phyloP scores from a whole-genome alignment of 257 asterid genomes.

The Galeopsis tetrahit region DNA sequence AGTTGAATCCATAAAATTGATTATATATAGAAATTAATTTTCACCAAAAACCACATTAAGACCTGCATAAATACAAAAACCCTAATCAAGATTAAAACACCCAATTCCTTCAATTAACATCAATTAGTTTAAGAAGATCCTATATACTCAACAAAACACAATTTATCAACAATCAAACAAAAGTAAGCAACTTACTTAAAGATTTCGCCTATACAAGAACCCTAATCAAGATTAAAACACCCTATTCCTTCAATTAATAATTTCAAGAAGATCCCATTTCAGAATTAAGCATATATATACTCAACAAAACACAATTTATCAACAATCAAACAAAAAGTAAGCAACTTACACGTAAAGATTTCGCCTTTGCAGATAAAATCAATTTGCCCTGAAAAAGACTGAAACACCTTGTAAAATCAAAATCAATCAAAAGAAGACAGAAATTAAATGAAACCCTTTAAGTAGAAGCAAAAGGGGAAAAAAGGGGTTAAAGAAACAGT shows the following conservation, averaged over 20 bases:
- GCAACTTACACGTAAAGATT: constrained; percentile 22
- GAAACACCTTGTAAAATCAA: constrained; percentile 24
- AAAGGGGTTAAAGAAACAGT: constrained; percentile 21
- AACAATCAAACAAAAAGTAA: not conserved
- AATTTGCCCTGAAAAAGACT: constrained; percentile 12
- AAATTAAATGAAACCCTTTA: constrained; percentile 19
- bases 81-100: not conserved
- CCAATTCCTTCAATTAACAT: not conserved
- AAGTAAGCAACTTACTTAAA: constrained; percentile 4
- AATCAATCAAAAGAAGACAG: not conserved
- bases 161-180: constrained; percentile 6
- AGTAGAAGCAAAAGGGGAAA: constrained; percentile 27
- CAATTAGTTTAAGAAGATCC: constrained; percentile 15
- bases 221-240: not conserved
- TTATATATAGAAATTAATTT: constrained; percentile 37
- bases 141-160: not conserved
- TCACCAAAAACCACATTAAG: constrained; percentile 11
- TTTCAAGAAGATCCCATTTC: constrained; percentile 26
- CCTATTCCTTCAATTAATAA: not conserved
- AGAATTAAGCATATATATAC: not conserved
- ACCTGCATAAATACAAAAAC: constrained; percentile 33
- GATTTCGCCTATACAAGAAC: constrained; percentile 17
- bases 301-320: not conserved
- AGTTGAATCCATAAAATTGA: constrained; percentile 52
- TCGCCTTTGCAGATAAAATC: not conserved